Evolutionary conservation across 2,329 filamentous ascomycete species (phyloP), one percentile per base, ranked within the genome.

Genomic region (Verticillium tricorpus): DNA sequence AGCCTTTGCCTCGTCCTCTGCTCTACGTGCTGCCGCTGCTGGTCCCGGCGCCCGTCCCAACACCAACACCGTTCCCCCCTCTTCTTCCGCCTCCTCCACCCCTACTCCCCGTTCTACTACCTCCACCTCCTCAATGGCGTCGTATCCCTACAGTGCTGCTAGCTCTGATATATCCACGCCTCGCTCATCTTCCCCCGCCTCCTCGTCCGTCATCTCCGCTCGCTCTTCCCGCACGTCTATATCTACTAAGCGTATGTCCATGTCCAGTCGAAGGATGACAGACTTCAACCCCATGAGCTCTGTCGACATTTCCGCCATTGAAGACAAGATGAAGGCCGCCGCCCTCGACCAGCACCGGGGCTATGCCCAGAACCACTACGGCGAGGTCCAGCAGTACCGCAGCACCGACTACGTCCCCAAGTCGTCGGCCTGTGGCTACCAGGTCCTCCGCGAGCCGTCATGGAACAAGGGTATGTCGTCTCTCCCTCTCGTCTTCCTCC

Each of bases 391-490:
- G 65, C 86, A 89, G 69, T 71, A 78, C 65, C 73, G 75, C 54
- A 69, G 76, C 59, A 86, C 84, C 56, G 80, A 87, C 65, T 85
- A 87, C 71, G 68, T 85, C 57, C 66, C 78, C 56, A 74, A 84
- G 69, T 72, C 75, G 61, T 74, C 80, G 67, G 85, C 86, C 65
- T 76, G 76, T 64, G 86, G 85, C 67, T 86, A 86, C 72, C 86
- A 88, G 74, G 76, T 89, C 62, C 77, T 89, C 62, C 77, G 80
- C 59, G 84, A 89, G 72, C 85, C 86, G 64, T 77, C 84, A 57
- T 88, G 85, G 85, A 89, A 89, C 71, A 88, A 87, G 79, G 85
- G 86, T 87, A 76, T 71, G 75, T 73, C 62, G 62, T 60, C 58
- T 60, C 34, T 28, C 63, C 56, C 54, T 58, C 60, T 63, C 59